Conservation (phyloP, 208 protist species). For the Wallacemonas sp. region DNA sequence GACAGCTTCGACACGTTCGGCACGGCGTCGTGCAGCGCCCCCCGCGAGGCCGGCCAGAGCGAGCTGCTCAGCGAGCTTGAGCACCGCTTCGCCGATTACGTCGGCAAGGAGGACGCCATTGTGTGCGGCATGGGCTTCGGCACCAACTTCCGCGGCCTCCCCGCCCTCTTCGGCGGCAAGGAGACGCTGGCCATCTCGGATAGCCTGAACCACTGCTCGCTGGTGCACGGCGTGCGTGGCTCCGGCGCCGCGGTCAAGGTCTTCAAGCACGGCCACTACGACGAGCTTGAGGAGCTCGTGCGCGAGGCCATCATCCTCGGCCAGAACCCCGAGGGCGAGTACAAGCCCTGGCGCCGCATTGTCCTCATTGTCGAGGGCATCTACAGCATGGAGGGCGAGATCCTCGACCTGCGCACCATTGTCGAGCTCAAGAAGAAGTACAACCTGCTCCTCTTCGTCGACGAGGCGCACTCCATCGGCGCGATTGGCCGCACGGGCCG, state of each 20-base stretch:
- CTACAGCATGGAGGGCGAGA: conserved; percentile 99
- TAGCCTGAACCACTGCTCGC: conserved; percentile 96
- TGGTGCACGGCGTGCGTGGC: conserved; percentile 95
- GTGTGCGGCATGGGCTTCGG: conserved; percentile 95
- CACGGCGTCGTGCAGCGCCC: conserved; percentile 63
- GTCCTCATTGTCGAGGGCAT: conserved; percentile 97
- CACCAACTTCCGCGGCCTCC: conserved; percentile 89
- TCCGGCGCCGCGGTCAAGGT: conserved; percentile 88
- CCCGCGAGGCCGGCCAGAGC: conserved; percentile 71
- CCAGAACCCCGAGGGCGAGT: conserved; percentile 78
- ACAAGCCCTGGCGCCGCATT: conserved; percentile 81
- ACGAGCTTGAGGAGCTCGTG: conserved; percentile 92
- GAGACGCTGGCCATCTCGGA: conserved; percentile 95
- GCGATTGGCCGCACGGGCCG: conserved; percentile 94
- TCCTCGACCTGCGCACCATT: conserved; percentile 94
- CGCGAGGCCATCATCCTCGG: conserved; percentile 87
- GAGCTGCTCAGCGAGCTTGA: conserved; percentile 80
- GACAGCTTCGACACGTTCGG: conserved; percentile 85
- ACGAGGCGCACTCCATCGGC: conserved; percentile 99
- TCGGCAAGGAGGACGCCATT: conserved; percentile 95
- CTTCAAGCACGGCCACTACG: conserved; percentile 95
- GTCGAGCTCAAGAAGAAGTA: conserved; percentile 97
- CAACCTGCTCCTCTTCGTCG: conserved; percentile 96
- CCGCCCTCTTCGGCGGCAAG: conserved; percentile 93
- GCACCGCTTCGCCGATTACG: conserved; percentile 89